Evolutionary conservation across 495 filamentous ascomycete genomes (phyloP).

Genomic region (Hyaloscypha hepaticicola): DNA sequence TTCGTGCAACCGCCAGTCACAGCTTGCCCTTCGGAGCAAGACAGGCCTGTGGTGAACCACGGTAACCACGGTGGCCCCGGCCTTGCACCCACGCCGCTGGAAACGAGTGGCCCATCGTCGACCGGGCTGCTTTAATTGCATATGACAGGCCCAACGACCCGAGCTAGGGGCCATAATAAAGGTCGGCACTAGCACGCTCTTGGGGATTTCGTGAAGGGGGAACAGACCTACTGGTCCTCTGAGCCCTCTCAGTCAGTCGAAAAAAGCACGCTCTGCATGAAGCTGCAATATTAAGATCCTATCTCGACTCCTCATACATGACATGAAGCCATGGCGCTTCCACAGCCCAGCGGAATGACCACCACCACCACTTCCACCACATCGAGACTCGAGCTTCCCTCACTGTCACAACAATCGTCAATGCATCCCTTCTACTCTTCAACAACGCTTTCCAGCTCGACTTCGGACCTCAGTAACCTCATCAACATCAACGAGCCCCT

Average conservation of each 20-base stretch:
- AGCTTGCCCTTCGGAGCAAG: neutral
- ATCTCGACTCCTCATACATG: neutral
- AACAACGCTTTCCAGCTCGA: slow-evolving; percentile 33
- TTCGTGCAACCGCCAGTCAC: neutral
- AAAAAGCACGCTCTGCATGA: slow-evolving; percentile 14
- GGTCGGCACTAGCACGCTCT: neutral
- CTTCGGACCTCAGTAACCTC: slow-evolving; percentile 19
- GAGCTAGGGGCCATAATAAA: neutral
- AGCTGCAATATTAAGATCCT: slow-evolving; percentile 19
- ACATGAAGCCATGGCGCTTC: slow-evolving; percentile 10
- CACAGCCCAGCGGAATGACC: neutral
- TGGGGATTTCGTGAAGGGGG: neutral
- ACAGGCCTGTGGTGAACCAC: neutral
- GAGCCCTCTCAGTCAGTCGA: neutral
- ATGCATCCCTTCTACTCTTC: slow-evolving; percentile 47
- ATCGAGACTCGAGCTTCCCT: slow-evolving; percentile 1
- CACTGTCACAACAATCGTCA: neutral
- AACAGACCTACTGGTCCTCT: neutral
- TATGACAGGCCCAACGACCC: neutral
- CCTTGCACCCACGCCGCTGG: neutral
- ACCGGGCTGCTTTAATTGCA: neutral
- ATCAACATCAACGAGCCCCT: slow-evolving; percentile 2
- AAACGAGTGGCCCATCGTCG: neutral
- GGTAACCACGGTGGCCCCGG: neutral
- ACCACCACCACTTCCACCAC: neutral